phyloP scores from a whole-genome alignment of 805 yeast species.

The Yarrowia sp. region DNA sequence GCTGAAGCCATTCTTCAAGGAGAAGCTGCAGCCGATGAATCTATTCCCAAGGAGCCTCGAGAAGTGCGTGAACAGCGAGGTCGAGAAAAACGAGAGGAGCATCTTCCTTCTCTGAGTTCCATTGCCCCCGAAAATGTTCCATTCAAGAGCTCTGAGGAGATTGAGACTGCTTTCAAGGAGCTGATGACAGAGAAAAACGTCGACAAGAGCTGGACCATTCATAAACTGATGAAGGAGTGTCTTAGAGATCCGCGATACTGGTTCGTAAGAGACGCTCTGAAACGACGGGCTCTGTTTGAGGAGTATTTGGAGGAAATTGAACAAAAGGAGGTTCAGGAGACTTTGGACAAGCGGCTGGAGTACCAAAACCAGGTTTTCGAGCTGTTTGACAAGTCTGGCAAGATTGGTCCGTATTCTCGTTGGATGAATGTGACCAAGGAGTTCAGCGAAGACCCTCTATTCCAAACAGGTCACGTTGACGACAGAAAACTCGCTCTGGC shows the following conservation, averaged over 20 bases:
- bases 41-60: background rate
- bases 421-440: slow-evolving; percentile 59
- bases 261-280: slow-evolving; percentile 58
- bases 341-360: slow-evolving; percentile 47
- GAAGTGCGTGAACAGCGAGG: background rate
- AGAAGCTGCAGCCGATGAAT: background rate
- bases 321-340: slow-evolving; percentile 52
- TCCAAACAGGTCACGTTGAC: slow-evolving; percentile 57
- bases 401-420: slow-evolving; percentile 52
- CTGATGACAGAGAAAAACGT: slow-evolving; percentile 57
- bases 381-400: slow-evolving; percentile 41
- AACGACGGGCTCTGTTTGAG: slow-evolving; percentile 61
- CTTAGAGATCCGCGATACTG: slow-evolving; percentile 63
- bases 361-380: slow-evolving; percentile 53
- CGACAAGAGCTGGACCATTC: slow-evolving; percentile 74
- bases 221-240: slow-evolving; percentile 55
- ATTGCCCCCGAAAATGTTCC: slow-evolving; percentile 23
- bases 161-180: slow-evolving; percentile 46
- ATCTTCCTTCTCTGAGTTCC: background rate
- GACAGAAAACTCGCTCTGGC: slow-evolving; percentile 50
- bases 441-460: slow-evolving; percentile 61
- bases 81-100: background rate
- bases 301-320: slow-evolving; percentile 47
- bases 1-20: slow-evolving; percentile 36
- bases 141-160: slow-evolving; percentile 26